Base-by-base conservation (phyloP, 148 eudicot species). In the Fagopyrum homotropicum region DNA sequence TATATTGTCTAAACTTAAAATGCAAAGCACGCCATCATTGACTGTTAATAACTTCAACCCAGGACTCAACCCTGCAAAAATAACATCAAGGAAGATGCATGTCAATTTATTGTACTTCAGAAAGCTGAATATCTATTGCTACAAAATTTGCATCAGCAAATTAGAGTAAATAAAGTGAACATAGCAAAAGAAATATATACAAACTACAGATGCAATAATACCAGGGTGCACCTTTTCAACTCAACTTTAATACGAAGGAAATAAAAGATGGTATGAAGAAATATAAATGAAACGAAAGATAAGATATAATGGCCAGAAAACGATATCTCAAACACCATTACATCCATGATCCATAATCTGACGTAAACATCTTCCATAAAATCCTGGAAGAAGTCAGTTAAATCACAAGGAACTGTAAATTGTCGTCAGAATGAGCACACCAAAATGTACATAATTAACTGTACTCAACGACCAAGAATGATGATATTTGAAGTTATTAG, bases 311-410 rank as follows among this genome's bases (percentile, higher is more conserved):
- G 9, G 43, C 45, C 71, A 6, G 15, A 66, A 29, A 66, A 66
- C 4, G 12, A 63, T 40, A 66, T 66, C 71, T 66, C 45, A 63
- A 35, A 63, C 69, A 66, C 71, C 19, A 66, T 40, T 43, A 66
- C 71, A 66, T 43, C 9, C 45, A 15, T 66, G 47, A 66, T 40
- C 71, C 71, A 66, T 43, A 66, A 66, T 14, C 71, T 66, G 47
- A 15, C 47, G 43, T 66, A 66, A 66, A 40, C 22, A 66, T 40
- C 71, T 2, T 1, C 14, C 71, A 35, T 14, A 66, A 66, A 35
- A 66, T 14, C 71, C 71, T 66, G 71, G 71, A 66, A 66, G 46
- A 40, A 66, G 46, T 35, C 71, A 66, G 46, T 43, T 15, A 66
- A 40, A 14, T 43, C 71, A 66, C 71, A 40, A 35, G 46, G 9